Base-by-base conservation (phyloP, 345 rosid genomes). In the Euphorbia tirucalli region DNA sequence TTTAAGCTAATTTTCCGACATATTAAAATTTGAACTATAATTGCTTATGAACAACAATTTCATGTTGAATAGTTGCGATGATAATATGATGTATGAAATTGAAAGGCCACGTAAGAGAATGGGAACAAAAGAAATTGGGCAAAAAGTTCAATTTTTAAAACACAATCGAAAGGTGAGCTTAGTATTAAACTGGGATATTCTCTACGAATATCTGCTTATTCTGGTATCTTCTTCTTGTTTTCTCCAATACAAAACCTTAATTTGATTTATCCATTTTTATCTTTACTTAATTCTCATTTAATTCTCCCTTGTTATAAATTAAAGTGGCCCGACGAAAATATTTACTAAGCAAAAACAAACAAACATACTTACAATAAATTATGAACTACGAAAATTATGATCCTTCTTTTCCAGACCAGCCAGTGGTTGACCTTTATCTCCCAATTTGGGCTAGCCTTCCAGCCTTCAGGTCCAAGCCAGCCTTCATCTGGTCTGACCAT, bases 311-410 rank as follows among this genome's bases (percentile, higher is more conserved):
- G 11, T 27, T 68, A 71, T 69, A 76, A 68, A 61, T 46, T 48
- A 46, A n/a, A n/a, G n/a, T n/a, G n/a, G 43, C 32, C 49, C 13
- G 1, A 46, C 5, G n/a, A n/a, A 22, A 39, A 43, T 7, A 30
- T 3, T 0, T n/a, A 22, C 9, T 5, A 16, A 0, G 16, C 10
- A 54, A 11, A 11, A 15, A 64, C 3, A 61, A 2, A 66, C 32
- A 2, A 46, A 7, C 15, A 44, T 28, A 5, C 14, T 31, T 3
- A 15, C 18, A 61, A 30, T 11, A 18, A 4, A 71, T 35, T 32
- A 88, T 85, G 87, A 80, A 74, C 77, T 71, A 56, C 50, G 87
- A 86, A 77, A 86, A 88, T 52, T 88, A 86, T 39, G 93, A 82
- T 46, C 86, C 78, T 55, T 72, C 74, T 46, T 87, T 85, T 71